phyloP scores from a whole-genome alignment of 176 grass and related monocot genomes.

The Tuctoria greenei region DNA sequence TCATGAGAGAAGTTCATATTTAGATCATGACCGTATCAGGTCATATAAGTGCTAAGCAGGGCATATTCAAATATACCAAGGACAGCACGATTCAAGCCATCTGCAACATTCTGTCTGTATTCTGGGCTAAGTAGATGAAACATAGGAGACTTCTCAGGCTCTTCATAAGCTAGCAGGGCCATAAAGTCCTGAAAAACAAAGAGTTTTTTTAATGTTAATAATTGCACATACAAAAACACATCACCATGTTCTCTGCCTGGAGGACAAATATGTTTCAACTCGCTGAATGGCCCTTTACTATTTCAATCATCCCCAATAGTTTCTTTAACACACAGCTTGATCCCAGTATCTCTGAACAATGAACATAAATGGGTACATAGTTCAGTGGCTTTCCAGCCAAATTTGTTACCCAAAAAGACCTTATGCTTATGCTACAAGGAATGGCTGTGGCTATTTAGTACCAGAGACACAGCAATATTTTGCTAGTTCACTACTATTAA shows the following conservation, averaged over 20 bases:
- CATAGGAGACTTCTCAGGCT: conserved; percentile 97
- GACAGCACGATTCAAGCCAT: conserved; percentile 86
- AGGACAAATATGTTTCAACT: not conserved
- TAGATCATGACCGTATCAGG: not conserved
- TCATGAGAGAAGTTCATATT: conserved; percentile 27
- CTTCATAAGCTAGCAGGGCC: conserved; percentile 85
- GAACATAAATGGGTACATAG: not conserved
- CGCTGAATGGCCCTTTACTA: not conserved
- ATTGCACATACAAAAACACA: conserved; percentile 14
- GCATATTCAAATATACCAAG: conserved; percentile 57
- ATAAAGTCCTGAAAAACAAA: conserved; percentile 68
- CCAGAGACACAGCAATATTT: not conserved
- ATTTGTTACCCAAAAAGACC: not conserved
- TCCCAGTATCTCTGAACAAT: not conserved
- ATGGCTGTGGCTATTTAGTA: not conserved
- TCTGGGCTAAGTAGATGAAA: conserved; percentile 90
- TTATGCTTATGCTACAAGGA: not conserved
- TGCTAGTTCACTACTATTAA: not conserved
- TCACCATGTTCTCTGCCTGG: not conserved
- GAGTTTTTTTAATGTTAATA: conserved; percentile 22
- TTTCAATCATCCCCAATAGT: not conserved
- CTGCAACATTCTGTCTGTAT: conserved; percentile 81
- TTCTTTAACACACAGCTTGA: not conserved
- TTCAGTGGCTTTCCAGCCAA: not conserved
- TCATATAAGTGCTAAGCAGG: conserved; percentile 14